These are phyloP conservation scores for Gautieria morchelliformis DNA, from an alignment of 768 basidiomycete species.

Conservation along the genomic window DNA sequence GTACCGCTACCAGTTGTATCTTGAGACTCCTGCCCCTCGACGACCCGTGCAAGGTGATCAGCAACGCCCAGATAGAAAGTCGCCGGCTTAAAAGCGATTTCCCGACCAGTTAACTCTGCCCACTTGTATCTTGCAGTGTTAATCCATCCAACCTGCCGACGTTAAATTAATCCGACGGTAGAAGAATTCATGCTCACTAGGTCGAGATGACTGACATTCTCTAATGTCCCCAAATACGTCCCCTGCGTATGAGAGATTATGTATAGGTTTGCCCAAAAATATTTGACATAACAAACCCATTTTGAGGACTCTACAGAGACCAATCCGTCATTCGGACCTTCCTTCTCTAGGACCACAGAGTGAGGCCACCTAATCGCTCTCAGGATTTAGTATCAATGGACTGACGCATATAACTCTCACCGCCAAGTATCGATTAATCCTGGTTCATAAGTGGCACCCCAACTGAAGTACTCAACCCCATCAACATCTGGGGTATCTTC, in stretches of 20 bases:
- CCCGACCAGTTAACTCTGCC: slow-evolving; percentile 79
- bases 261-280: background rate
- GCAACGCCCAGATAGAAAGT: slow-evolving; percentile 84
- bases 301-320: slow-evolving; percentile 80
- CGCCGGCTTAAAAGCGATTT: slow-evolving; percentile 85
- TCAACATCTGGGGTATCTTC: slow-evolving; percentile 70
- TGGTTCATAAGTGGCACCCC: slow-evolving; percentile 88
- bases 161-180: background rate
- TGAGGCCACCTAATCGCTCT: slow-evolving; percentile 46
- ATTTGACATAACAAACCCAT: slow-evolving; percentile 44
- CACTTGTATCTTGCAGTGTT: slow-evolving; percentile 83
- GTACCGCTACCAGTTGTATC: background rate
- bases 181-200: slow-evolving; percentile 29
- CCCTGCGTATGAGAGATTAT: slow-evolving; percentile 39
- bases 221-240: slow-evolving; percentile 87
- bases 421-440: slow-evolving; percentile 89
- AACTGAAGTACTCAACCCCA: slow-evolving; percentile 84
- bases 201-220: slow-evolving; percentile 85
- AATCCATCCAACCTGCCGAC: slow-evolving; percentile 65
- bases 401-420: slow-evolving; percentile 17
- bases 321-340: slow-evolving; percentile 92
- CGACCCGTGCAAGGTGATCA: slow-evolving; percentile 67
- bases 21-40: slow-evolving; percentile 41
- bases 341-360: slow-evolving; percentile 70
- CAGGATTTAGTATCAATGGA: background rate